Evolutionary conservation across 2,329 filamentous ascomycete genomes (phyloP).

Genomic region (Trichoderma oligosporum): DNA sequence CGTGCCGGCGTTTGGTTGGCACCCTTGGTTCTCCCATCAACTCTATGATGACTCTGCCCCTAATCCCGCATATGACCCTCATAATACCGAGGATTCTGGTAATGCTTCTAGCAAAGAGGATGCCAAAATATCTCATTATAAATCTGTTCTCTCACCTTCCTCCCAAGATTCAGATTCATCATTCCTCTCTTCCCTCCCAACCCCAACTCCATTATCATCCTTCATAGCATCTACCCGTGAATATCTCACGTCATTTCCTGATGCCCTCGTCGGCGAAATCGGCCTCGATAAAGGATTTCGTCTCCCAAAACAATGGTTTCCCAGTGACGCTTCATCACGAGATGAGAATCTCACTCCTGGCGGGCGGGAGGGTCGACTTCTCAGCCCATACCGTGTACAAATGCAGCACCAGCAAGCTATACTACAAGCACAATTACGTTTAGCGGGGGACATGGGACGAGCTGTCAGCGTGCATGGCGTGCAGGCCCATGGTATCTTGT

Average conservation of each 20-base stretch:
- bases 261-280: slow-evolving; percentile 71
- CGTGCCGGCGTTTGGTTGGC: slow-evolving; percentile 78
- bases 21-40: slow-evolving; percentile 81
- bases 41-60: slow-evolving; percentile 59
- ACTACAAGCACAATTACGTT: slow-evolving; percentile 62
- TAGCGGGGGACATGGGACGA: slow-evolving; percentile 64
- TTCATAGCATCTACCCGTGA: slow-evolving; percentile 55
- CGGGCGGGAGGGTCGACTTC: slow-evolving; percentile 62
- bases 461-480: slow-evolving; percentile 71
- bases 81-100: slow-evolving; percentile 21
- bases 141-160: slow-evolving; percentile 58
- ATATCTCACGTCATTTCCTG: slow-evolving; percentile 54
- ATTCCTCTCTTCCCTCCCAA: slow-evolving; percentile 52
- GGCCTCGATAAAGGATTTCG: slow-evolving; percentile 75
- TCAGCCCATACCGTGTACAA: slow-evolving; percentile 65
- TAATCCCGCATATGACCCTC: slow-evolving; percentile 36
- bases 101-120: background rate
- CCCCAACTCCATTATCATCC: slow-evolving; percentile 55
- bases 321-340: slow-evolving; percentile 29
- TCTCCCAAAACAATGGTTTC: slow-evolving; percentile 58
- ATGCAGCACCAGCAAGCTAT: slow-evolving; percentile 66
- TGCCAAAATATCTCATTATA: slow-evolving; percentile 58
- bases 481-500: slow-evolving; percentile 68
- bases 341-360: slow-evolving; percentile 56
- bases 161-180: slow-evolving; percentile 39